A percentile compares a stretch with the other conserved stretches of the same genome.
phyloP scores from a whole-genome alignment of 306 rosid species.

The Castanea crenata region DNA sequence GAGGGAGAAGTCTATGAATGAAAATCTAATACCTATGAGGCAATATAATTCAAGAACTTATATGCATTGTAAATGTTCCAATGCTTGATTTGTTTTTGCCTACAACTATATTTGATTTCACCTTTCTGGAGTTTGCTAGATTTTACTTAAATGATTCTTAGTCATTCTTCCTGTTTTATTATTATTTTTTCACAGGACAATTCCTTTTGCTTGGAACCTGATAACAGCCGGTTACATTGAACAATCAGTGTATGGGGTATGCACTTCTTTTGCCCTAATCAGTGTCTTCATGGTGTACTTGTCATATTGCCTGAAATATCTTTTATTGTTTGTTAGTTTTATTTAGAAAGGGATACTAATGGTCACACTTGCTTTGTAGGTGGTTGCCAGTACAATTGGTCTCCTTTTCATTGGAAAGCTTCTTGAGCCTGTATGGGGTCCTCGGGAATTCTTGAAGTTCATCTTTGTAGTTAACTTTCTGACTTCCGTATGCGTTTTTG shows the following conservation, averaged over 20 bases:
- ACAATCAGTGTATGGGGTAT: constrained; percentile 80
- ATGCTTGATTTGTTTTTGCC: neutral
- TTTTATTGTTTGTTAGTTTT: neutral
- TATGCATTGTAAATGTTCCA: neutral
- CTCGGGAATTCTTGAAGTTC: constrained; percentile 90
- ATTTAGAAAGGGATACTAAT: neutral
- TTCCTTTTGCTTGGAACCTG: constrained; percentile 95
- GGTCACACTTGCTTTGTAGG: constrained; percentile 41
- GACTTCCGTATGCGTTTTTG: constrained; percentile 70
- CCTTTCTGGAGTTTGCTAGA: neutral
- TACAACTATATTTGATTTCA: neutral
- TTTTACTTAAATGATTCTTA: constrained; percentile 2
- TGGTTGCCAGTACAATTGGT: constrained; percentile 57
- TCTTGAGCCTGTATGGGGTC: constrained; percentile 94
- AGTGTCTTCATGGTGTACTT: neutral
- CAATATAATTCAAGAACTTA: neutral
- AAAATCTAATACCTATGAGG: neutral
- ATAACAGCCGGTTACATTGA: constrained; percentile 79
- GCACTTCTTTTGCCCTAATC: constrained; percentile 9
- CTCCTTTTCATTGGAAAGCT: constrained; percentile 86
- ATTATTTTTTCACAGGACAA: constrained; percentile 57
- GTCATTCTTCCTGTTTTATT: constrained; percentile 7
- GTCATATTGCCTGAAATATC: constrained; percentile 3
- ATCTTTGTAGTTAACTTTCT: constrained; percentile 77
- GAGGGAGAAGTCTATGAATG: neutral